These are phyloP conservation scores for Fusarium sp. DNA, from an alignment of 2,329 filamentous ascomycete genomes.

Conservation along the genomic window DNA sequence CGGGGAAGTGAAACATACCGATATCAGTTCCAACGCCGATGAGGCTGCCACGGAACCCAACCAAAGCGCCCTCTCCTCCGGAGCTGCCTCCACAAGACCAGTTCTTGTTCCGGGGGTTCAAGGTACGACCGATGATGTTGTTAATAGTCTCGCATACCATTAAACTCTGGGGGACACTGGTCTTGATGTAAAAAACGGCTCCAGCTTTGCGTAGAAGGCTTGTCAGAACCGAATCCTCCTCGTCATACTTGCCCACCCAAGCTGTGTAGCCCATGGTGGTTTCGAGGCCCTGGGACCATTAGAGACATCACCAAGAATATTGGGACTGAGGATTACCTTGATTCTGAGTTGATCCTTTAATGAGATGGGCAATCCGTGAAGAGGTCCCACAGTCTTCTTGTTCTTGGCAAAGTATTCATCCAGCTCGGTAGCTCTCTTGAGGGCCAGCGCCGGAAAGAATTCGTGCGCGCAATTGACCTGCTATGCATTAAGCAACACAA, in stretches of 20 bases:
- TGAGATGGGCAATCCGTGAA: constrained; percentile 71
- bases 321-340: constrained; percentile 16
- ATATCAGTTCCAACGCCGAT: constrained; percentile 54
- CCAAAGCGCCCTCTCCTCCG: constrained; percentile 53
- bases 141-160: constrained; percentile 41
- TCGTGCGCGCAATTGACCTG: constrained; percentile 61
- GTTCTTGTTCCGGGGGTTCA: constrained; percentile 51
- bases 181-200: constrained; percentile 43
- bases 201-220: constrained; percentile 47
- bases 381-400: constrained; percentile 62
- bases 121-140: constrained; percentile 51
- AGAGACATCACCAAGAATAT: too few species aligned
- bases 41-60: constrained; percentile 48
- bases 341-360: constrained; percentile 60
- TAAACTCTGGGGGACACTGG: constrained; percentile 40
- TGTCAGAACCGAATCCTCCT: constrained; percentile 45
- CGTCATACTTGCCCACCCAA: constrained; percentile 48
- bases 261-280: constrained; percentile 55
- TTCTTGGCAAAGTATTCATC: constrained; percentile 58
- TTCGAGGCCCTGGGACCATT: constrained; percentile 54
- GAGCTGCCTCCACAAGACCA: constrained; percentile 52
- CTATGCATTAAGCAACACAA: too few species aligned
- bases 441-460: constrained; percentile 60
- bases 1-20: constrained; percentile 20
- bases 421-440: constrained; percentile 59